These are phyloP conservation scores for Hypoxylon sp. DNA, from an alignment of 2,329 filamentous ascomycete genomes.

Conservation along the genomic window DNA sequence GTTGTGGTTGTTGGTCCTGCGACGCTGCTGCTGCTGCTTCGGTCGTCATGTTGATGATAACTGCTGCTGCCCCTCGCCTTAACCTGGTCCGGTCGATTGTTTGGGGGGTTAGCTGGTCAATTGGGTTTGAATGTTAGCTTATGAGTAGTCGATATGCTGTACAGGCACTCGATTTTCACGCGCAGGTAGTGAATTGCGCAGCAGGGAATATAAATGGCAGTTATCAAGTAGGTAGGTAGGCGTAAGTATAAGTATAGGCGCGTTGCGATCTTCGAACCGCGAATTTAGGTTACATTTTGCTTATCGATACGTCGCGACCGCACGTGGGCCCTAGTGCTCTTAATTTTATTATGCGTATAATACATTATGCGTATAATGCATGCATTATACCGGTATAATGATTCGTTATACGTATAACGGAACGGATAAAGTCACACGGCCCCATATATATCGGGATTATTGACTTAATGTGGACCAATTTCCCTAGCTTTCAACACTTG, in stretches of 20 bases:
- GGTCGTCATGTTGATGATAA: conserved; percentile 20
- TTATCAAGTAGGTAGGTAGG: not conserved
- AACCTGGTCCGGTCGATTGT: not conserved
- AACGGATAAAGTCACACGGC: not conserved
- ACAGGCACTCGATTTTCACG: not conserved
- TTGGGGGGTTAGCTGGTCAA: not conserved
- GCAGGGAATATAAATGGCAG: not conserved
- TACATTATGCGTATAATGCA: not conserved
- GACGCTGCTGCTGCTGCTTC: not conserved
- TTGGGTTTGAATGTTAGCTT: not conserved
- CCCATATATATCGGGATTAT: not conserved
- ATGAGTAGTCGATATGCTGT: not conserved
- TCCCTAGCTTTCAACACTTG: too few relatives aligned
- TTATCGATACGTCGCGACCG: conserved; percentile 47
- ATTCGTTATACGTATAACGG: not conserved
- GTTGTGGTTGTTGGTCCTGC: not conserved
- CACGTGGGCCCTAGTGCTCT: conserved; percentile 39
- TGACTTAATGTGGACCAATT: too few relatives aligned
- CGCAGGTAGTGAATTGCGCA: not conserved
- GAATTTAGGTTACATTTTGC: conserved; percentile 32
- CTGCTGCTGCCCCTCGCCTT: not conserved
- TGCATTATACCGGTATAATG: not conserved
- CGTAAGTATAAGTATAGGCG: conserved; percentile 35
- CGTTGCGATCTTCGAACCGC: conserved; percentile 41
- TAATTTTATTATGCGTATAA: too few relatives aligned